Base-by-base conservation (phyloP, 2,329 filamentous ascomycete genomes). In the Hypoxylon sp. region DNA sequence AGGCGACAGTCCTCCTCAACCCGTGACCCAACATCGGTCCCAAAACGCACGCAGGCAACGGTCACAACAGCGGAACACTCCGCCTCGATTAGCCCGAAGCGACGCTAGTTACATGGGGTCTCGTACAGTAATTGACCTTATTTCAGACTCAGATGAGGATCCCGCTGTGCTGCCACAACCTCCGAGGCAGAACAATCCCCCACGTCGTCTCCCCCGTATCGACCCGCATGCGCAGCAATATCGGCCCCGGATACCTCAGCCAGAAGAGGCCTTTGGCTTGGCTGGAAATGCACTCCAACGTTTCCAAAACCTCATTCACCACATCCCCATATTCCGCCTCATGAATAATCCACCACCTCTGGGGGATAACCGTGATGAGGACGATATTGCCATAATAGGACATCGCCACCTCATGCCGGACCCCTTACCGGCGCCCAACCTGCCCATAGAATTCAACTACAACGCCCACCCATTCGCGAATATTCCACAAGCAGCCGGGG, bases 101-200 rank as follows among this genome's bases (percentile, higher is more conserved):
- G 76, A 79, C 58, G 72, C 71, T 31, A 74, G 68, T 47, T 77
- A 78, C 65, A 68, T 77, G 31, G 68, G 66, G 24, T 24, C 51
- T 3, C 68, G 65, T 13, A 69, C 68, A 5, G 67, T 77, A 17
- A 78, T 78, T 48, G 57, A 76, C 21, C 68, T 78, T 13, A 70
- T 73, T 44, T 77, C 75, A 0, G 76, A 78, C 57, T 75, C 74
- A 6, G 76, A 78, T 37, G 75, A 76, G 24, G 72, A 69, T 11
- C 70, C 64, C 53, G 50, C 55, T 57, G 10, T 32, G 53, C 57
- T 65, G 62, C 53, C 51, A 6, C 24, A 24, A 24, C 55, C 55
- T 51, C 53, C 50, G n/a, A 54, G 52, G 27, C 54, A 52, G 19
- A 63, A 62, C 42, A 21, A 46, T 8, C 48, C 54, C 19, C 44